Evolutionary conservation across 495 filamentous ascomycete species (phyloP).

Genomic region (Physcia stellaris): DNA sequence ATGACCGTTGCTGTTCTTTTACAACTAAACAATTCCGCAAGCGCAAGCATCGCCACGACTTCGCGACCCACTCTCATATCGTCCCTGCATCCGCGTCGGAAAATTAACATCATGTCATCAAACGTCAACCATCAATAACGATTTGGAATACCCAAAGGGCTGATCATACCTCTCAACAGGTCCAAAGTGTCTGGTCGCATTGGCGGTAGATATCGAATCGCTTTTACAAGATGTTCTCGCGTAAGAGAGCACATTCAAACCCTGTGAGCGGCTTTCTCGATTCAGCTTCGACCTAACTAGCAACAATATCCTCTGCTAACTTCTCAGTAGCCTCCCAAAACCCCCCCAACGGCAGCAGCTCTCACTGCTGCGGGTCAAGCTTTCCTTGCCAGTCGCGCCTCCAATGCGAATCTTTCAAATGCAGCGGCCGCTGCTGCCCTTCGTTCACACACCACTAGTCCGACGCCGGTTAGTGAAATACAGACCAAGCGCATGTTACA

Average conservation of each 20-base stretch:
- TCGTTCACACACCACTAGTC: slow-evolving; percentile 58
- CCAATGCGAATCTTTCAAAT: slow-evolving; percentile 55
- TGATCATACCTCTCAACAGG: neutral
- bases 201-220: too few species aligned
- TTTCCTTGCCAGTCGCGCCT: slow-evolving; percentile 53
- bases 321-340: slow-evolving; percentile 14
- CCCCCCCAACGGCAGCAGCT: slow-evolving; percentile 53
- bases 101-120: neutral
- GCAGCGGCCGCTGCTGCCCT: slow-evolving; percentile 78
- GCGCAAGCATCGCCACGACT: too few species aligned
- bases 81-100: neutral
- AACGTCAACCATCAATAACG: neutral
- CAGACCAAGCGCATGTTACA: slow-evolving; percentile 76
- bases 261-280: slow-evolving; percentile 29
- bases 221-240: slow-evolving; percentile 48
- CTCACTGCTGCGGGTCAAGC: slow-evolving; percentile 67
- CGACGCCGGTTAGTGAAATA: slow-evolving; percentile 63
- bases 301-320: neutral
- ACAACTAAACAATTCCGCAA: too few species aligned
- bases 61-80: neutral
- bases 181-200: slow-evolving; percentile 14
- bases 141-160: neutral
- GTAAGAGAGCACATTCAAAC: slow-evolving; percentile 40
- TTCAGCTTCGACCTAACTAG: neutral
- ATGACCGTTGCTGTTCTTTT: too few species aligned